phyloP scores from a whole-genome alignment of 2,329 filamentous ascomycete species.

The Aspergillus sp. region DNA sequence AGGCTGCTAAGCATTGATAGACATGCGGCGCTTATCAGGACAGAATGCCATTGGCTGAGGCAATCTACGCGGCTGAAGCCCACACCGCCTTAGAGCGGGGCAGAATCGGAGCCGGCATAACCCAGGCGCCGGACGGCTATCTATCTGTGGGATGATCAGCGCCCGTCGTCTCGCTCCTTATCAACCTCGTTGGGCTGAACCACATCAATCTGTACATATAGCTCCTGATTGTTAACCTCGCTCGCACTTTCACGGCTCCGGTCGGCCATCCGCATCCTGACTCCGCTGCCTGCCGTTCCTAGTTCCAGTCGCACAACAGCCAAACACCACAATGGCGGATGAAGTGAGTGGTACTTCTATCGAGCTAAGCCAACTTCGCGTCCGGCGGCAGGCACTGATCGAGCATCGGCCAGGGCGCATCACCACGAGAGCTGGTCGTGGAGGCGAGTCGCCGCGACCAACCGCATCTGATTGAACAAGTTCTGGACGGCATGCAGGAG shows the following conservation, averaged over 20 bases:
- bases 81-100: slow-evolving; percentile 12
- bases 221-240: too few species aligned
- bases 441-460: slow-evolving; percentile 94
- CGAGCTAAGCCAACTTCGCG: neutral
- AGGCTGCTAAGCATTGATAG: neutral
- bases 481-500: slow-evolving; percentile 53
- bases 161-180: slow-evolving; percentile 11
- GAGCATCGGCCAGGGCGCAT: slow-evolving; percentile 64
- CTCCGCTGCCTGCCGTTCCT: neutral
- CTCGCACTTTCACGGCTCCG: too few species aligned
- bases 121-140: slow-evolving; percentile 13
- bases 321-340: slow-evolving; percentile 32
- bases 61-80: slow-evolving; percentile 21
- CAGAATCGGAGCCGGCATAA: slow-evolving; percentile 11
- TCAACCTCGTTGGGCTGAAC: neutral
- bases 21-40: slow-evolving; percentile 9
- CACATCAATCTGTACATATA: too few species aligned
- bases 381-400: slow-evolving; percentile 5
- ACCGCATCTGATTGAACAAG: slow-evolving; percentile 68
- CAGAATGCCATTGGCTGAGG: slow-evolving; percentile 7
- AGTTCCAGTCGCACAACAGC: too few species aligned
- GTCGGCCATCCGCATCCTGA: too few species aligned
- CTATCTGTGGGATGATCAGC: slow-evolving; percentile 12
- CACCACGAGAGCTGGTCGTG: slow-evolving; percentile 73
- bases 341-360: slow-evolving; percentile 24